Base-by-base conservation (phyloP, 2,329 filamentous ascomycete species). In the Fusarium euwallaceae region DNA sequence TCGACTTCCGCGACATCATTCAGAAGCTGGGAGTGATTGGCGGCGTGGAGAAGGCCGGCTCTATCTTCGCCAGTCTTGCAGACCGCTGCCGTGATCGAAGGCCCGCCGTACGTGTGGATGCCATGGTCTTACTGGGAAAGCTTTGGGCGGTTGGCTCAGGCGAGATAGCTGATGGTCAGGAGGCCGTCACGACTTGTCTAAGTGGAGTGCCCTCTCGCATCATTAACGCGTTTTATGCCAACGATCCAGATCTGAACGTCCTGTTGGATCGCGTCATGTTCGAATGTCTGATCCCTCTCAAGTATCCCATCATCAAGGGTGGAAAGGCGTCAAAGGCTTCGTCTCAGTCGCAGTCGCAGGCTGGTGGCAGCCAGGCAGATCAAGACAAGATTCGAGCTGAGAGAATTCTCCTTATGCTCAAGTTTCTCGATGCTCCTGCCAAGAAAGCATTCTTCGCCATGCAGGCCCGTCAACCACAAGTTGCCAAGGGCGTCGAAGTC, bases 71-170 rank as follows among this genome's bases (percentile, higher is more conserved):
- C 64, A 95, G 93, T 72, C 88, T 99, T 29, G 94, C 94, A 32
- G 95, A 98, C 80, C 91, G 97, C 73, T 95, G 94, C 75, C 95
- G 95, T 77, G 97, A 99, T 84, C 92, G 93, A 72, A 96, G 93
- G 81, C 90, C 92, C 16, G 87, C 90, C 48, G 94, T 99, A 12
- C 93, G 96, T 67, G 91, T 94, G 43, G 94, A 96, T 77, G 95
- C 95, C 27, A 97, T 98, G 90, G 92, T 92, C 61, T 87, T 97
- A 10, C 86, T 98, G 2, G 94, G 91, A 12, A 94, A 92, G 71
- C 92, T 98, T 32, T 99, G 97, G 97, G 95, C 94, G n/a, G 95
- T 97, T 20, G 96, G 94, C 14, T 91, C 92, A 20, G 94, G 95
- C 20, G 95, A 98, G 78, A 93, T 99, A 77, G 92, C 94, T 27